A percentile compares a stretch with the other conserved stretches of the same genome.
phyloP scores from a whole-genome alignment of 345 rosid genomes.

The Mercurialis annua region DNA sequence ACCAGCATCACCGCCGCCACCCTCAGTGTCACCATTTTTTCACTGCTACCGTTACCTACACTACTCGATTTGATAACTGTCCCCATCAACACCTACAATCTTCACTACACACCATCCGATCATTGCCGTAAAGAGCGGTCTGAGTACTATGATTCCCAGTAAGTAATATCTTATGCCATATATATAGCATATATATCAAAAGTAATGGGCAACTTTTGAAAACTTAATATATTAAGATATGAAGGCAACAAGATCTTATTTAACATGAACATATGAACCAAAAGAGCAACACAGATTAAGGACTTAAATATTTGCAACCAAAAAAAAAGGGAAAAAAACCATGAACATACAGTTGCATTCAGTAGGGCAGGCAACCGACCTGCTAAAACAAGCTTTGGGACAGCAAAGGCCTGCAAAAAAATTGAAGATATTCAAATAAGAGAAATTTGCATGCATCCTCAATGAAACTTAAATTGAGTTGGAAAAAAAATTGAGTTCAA shows the following conservation, averaged over 20 bases:
- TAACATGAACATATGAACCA: background rate
- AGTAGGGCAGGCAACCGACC: slow-evolving; percentile 99
- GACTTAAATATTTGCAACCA: no score
- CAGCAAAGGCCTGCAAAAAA: slow-evolving; percentile 74
- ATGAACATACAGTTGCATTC: slow-evolving; percentile 89
- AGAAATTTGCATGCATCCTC: slow-evolving; percentile 11
- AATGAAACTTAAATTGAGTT: slow-evolving; percentile 20
- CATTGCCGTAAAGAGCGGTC: no score
- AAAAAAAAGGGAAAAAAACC: no score
- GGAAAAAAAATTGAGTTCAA: background rate
- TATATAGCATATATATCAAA: no score
- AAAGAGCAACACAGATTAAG: background rate
- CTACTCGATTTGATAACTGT: background rate
- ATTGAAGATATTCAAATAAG: slow-evolving; percentile 24
- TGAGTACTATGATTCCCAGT: no score
- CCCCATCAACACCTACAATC: background rate
- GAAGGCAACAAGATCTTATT: no score
- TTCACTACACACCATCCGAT: background rate
- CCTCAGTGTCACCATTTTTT: background rate
- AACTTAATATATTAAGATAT: no score
- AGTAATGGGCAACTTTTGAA: no score
- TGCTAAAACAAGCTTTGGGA: slow-evolving; percentile 95
- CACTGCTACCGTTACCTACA: background rate
- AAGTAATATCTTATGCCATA: no score
- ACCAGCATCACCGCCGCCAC: background rate